Percentiles rank a stretch among this genome's conserved stretches.
Evolutionary conservation across 2,329 filamentous ascomycete species (phyloP).

Genomic region (Pseudocercospora pini-densiflorae): DNA sequence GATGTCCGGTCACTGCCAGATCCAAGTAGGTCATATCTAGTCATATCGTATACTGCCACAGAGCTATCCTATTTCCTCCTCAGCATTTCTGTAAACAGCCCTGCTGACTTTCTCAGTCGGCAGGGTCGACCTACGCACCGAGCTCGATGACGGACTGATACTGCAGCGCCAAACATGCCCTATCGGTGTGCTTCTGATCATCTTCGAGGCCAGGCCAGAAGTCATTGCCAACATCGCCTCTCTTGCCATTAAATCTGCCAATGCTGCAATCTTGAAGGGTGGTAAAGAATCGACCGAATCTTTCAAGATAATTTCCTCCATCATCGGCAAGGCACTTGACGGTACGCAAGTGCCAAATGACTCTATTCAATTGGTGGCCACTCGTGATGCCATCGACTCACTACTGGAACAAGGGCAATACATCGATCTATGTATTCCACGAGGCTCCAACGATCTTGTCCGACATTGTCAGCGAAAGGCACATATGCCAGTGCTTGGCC

Average conservation of each 20-base stretch:
- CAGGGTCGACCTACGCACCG: slow-evolving; percentile 79
- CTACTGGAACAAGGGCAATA: slow-evolving; percentile 83
- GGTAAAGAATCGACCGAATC: slow-evolving; percentile 95
- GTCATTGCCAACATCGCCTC: slow-evolving; percentile 98
- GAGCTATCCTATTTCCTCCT: not conserved
- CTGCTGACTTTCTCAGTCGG: slow-evolving; percentile 65
- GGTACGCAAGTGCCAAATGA: slow-evolving; percentile 77
- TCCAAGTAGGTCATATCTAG: slow-evolving; percentile 65
- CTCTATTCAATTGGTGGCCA: slow-evolving; percentile 92
- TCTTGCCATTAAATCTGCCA: slow-evolving; percentile 94
- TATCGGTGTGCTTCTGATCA: slow-evolving; percentile 96
- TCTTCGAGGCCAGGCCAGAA: slow-evolving; percentile 96
- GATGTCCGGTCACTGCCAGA: slow-evolving; percentile 85
- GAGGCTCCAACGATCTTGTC: slow-evolving; percentile 88
- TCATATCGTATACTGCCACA: not conserved
- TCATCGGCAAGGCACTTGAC: slow-evolving; percentile 78
- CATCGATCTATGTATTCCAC: slow-evolving; percentile 94
- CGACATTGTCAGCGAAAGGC: slow-evolving; percentile 88
- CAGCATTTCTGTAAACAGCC: slow-evolving; percentile 16
- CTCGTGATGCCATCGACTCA: slow-evolving; percentile 85
- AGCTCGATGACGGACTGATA: slow-evolving; percentile 81
- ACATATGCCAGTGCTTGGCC: slow-evolving; percentile 92
- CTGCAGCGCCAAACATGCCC: slow-evolving; percentile 90
- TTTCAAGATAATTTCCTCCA: slow-evolving; percentile 86
- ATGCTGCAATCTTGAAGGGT: slow-evolving; percentile 95